Conservation (phyloP, 139 green algal species). For the Coccomyxa sp. region DNA sequence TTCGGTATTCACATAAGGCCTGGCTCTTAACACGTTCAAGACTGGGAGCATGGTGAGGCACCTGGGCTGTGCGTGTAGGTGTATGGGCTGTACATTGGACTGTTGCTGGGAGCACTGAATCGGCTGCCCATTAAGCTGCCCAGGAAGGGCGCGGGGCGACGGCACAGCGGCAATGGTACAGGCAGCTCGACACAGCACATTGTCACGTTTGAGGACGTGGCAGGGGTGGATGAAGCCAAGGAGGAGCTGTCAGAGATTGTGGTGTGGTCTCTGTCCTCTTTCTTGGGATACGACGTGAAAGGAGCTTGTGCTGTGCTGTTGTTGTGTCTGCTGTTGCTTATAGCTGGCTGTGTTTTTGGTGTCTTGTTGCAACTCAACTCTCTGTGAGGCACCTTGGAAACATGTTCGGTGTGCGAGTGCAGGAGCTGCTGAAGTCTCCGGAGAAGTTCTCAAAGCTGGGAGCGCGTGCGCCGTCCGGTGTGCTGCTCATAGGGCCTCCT, state of each 20-base stretch:
- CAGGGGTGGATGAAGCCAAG: slow-evolving; percentile 85
- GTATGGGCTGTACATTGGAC: slow-evolving; percentile 53
- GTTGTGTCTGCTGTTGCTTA: neutral
- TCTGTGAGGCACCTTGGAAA: no score
- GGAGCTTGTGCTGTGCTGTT: neutral
- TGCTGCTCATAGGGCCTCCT: slow-evolving; percentile 72
- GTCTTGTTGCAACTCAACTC: no score
- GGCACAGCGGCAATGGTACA: slow-evolving; percentile 12
- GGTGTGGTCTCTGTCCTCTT: slow-evolving; percentile 27
- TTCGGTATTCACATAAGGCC: no score
- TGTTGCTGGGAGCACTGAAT: slow-evolving; percentile 64
- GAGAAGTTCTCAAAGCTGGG: slow-evolving; percentile 70
- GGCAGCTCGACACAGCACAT: slow-evolving; percentile 25
- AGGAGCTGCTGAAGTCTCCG: slow-evolving; percentile 68
- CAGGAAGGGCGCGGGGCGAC: slow-evolving; percentile 24
- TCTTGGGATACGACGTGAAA: no score
- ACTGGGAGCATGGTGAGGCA: no score
- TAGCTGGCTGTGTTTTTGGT: neutral
- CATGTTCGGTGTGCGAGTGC: slow-evolving; percentile 1
- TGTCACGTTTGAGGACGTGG: slow-evolving; percentile 80
- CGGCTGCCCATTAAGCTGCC: slow-evolving; percentile 59
- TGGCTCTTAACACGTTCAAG: no score
- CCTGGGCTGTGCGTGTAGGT: slow-evolving; percentile 28
- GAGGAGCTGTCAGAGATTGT: slow-evolving; percentile 87
- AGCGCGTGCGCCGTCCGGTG: slow-evolving; percentile 63